Conservation (phyloP, 2,329 filamentous ascomycete species). For the Ceratocystis lukuohia region DNA sequence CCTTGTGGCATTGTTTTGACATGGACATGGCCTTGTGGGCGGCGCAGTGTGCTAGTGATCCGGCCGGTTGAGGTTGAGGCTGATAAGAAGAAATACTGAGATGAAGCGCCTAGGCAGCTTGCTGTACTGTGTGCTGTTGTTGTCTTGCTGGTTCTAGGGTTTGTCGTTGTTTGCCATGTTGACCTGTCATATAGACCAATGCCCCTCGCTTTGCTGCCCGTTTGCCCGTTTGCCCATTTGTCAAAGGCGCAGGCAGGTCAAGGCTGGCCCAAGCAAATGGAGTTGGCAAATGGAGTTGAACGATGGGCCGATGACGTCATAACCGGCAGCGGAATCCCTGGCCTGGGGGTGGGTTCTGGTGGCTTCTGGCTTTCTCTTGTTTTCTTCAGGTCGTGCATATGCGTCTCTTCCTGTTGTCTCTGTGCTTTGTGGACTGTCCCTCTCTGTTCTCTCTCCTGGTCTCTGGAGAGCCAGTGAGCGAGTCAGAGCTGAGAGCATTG, state of each 20-base stretch:
- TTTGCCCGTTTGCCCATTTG: not conserved
- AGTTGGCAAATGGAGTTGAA: not conserved
- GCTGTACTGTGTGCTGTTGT: not conserved
- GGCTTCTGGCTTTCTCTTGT: not conserved
- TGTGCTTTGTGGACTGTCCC: not conserved
- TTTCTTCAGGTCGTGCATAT: slow-evolving; percentile 1
- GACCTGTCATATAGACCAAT: not conserved
- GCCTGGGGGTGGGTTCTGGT: not conserved
- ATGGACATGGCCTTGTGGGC: not conserved
- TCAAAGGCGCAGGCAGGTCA: not conserved
- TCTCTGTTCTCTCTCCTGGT: not conserved
- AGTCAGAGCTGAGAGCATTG: too few relatives aligned
- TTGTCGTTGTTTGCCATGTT: not conserved
- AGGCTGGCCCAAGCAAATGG: not conserved
- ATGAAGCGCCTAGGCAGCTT: not conserved
- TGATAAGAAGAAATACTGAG: not conserved
- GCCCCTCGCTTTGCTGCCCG: not conserved
- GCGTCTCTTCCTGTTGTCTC: slow-evolving; percentile 6
- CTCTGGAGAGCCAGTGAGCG: not conserved
- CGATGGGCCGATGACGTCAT: slow-evolving; percentile 1
- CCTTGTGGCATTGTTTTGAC: not conserved
- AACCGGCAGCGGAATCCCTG: slow-evolving; percentile 2
- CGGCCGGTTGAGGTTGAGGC: not conserved
- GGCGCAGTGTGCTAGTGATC: not conserved
- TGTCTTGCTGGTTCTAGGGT: not conserved